Conservation (phyloP, 352 stramenopile genomes). For the Globisporangium cederbergense region DNA sequence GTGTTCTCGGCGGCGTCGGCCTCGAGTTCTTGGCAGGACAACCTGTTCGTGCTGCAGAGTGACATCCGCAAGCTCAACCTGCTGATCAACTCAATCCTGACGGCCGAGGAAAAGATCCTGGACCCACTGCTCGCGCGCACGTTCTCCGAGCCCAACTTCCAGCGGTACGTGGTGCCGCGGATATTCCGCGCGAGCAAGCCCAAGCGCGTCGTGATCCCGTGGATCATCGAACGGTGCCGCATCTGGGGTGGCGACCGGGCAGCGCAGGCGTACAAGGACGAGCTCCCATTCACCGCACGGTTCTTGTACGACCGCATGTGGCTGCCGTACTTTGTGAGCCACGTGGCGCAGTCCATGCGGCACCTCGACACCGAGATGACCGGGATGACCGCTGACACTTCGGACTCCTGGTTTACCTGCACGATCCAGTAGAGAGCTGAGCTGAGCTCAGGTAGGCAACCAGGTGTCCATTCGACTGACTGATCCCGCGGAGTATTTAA, state of each 20-base stretch:
- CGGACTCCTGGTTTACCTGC: conserved; percentile 67
- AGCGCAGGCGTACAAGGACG: conserved; percentile 60
- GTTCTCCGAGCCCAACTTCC: conserved; percentile 71
- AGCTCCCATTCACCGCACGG: conserved; percentile 67
- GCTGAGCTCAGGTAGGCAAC: not conserved
- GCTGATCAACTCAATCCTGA: conserved; percentile 59
- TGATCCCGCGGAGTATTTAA: conserved; percentile 14
- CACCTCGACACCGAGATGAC: conserved; percentile 44
- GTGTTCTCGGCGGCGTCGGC: conserved; percentile 45
- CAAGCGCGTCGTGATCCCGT: conserved; percentile 71
- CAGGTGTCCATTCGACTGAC: not conserved
- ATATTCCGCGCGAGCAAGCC: conserved; percentile 61
- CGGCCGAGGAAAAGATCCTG: conserved; percentile 60
- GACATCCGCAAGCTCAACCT: conserved; percentile 76
- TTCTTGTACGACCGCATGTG: conserved; percentile 82
- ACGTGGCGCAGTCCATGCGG: conserved; percentile 75
- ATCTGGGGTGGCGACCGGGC: conserved; percentile 64
- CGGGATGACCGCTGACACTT: conserved; percentile 25
- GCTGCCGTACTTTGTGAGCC: conserved; percentile 63
- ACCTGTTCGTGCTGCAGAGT: conserved; percentile 47
- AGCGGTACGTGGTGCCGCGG: conserved; percentile 71
- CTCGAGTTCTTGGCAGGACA: conserved; percentile 39
- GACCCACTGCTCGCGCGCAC: conserved; percentile 55
- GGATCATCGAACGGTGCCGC: conserved; percentile 76
- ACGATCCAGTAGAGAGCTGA: conserved; percentile 40